Base-by-base conservation (phyloP, 148 eudicot genomes). In the Chenopodium formosanum region DNA sequence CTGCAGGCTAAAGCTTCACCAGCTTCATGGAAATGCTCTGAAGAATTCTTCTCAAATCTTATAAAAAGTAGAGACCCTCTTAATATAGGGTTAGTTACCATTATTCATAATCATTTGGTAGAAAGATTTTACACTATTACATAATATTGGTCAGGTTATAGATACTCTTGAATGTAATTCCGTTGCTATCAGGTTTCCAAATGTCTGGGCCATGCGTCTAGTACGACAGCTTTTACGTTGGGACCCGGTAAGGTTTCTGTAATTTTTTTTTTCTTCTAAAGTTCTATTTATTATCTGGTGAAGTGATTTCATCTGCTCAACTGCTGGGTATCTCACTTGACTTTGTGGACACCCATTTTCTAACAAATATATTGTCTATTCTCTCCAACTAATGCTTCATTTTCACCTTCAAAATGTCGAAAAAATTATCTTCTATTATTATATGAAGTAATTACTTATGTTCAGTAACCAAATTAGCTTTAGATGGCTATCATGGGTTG, bases 21-120 rank as follows among this genome's bases (percentile, higher is more conserved):
- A 78, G 99, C 92, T 84, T 91, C 98, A 50, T 96, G 99, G 99
- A 96, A 91, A 89, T 96, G 99, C 85, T 96, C 99, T 75, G 99
- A 96, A 85, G 98, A 96, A 78, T 92, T 89, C 85, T 92, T 96
- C 84, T 90, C 95, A 73, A 89, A 89, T 76, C 94, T 89, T 78
- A 92, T 96, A 80, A 91, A 89, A 89, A 89, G 83, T 79, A 87
- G 95, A 90, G 99, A 96, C 88, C 97, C 95, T 85, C 98, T 96
- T 44, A 88, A 89, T 73, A 86, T 94, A 27, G 99, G 99, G 99
- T 96, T n/a, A 66, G 94, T 82, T 60, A n/a, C 75, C 27, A 71
- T 27, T 58, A 60, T 37, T 81, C 82, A 0, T 56, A 12, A 66
- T 72, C 20, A 31, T 64, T 77, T 71, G 44, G 78, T 37, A 4